Conservation (phyloP, 768 basidiomycete species). For the Coprinopsis sp. region DNA sequence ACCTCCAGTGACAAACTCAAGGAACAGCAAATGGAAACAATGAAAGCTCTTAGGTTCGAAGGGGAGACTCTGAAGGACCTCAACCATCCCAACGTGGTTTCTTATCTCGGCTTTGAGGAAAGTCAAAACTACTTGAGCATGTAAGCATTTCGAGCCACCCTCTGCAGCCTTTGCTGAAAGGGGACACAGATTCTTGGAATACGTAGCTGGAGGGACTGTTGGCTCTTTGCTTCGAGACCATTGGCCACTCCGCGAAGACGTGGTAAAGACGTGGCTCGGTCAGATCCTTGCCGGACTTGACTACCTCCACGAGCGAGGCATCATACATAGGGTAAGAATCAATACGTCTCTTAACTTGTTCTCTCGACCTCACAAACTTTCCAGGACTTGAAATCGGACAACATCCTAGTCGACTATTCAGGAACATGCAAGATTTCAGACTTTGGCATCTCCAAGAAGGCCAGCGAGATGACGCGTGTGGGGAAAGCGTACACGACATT, state of each 20-base stretch:
- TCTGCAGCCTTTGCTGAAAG: conserved; percentile 1
- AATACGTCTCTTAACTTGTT: background rate
- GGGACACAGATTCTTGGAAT: conserved; percentile 83
- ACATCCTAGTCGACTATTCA: conserved; percentile 92
- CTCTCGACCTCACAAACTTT: background rate
- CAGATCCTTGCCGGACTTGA: conserved; percentile 87
- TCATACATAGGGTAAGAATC: conserved; percentile 78
- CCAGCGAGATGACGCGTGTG: conserved; percentile 47
- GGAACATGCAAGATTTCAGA: conserved; percentile 97
- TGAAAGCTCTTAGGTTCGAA: conserved; percentile 82
- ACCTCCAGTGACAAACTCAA: conserved; percentile 69
- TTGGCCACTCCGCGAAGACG: conserved; percentile 88
- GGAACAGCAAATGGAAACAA: conserved; percentile 57
- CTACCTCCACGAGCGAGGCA: conserved; percentile 86
- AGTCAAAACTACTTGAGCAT: conserved; percentile 87
- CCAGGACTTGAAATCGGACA: conserved; percentile 96
- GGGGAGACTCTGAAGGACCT: conserved; percentile 93
- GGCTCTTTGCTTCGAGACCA: conserved; percentile 86
- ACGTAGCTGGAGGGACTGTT: conserved; percentile 96
- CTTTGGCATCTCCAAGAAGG: conserved; percentile 94
- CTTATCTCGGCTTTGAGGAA: conserved; percentile 94
- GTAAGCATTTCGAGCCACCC: conserved; percentile 44
- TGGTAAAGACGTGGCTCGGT: conserved; percentile 86
- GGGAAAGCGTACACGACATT: conserved; percentile 68
- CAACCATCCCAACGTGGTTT: conserved; percentile 95